These are phyloP conservation scores for Vanrija humicola DNA, from an alignment of 1,284 basidiomycete species.

Conservation along the genomic window DNA sequence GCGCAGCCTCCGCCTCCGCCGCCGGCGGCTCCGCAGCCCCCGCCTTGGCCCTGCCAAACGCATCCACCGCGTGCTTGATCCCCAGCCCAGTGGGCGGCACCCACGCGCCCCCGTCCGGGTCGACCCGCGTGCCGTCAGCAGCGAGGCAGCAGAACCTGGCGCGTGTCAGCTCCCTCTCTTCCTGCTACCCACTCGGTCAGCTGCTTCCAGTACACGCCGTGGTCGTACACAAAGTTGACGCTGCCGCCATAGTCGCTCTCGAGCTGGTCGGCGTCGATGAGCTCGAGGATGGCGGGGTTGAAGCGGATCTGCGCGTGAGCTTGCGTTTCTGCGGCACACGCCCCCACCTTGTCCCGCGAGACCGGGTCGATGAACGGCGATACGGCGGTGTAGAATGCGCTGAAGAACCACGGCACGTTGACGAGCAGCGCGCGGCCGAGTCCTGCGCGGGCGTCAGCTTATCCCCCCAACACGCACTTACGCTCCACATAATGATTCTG, in stretches of 20 bases:
- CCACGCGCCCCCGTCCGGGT: conserved; percentile 30
- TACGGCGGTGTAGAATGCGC: conserved; percentile 79
- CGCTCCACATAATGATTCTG: conserved; percentile 83
- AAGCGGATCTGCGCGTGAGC: conserved; percentile 65
- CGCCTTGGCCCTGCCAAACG: no score
- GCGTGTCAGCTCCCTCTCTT: neutral
- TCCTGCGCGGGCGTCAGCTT: no score
- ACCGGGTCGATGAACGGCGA: conserved; percentile 82
- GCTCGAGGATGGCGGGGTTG: conserved; percentile 71
- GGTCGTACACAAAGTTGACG: conserved; percentile 71
- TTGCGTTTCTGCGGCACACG: neutral
- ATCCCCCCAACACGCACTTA: conserved; percentile 41
- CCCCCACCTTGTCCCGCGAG: conserved; percentile 73
- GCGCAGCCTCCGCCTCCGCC: no score
- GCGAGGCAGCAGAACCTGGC: conserved; percentile 32
- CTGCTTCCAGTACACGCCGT: conserved; percentile 71
- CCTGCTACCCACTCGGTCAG: conserved; percentile 54
- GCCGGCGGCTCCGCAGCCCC: no score
- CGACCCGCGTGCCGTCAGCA: conserved; percentile 34
- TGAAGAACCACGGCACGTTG: conserved; percentile 70
- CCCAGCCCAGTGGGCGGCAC: conserved; percentile 43
- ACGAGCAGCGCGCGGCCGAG: conserved; percentile 82
- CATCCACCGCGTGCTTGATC: conserved; percentile 10
- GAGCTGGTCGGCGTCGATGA: conserved; percentile 70
- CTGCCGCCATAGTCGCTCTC: conserved; percentile 77